Conservation (phyloP, 495 filamentous ascomycete genomes). For the Elasticomyces elasticus region DNA sequence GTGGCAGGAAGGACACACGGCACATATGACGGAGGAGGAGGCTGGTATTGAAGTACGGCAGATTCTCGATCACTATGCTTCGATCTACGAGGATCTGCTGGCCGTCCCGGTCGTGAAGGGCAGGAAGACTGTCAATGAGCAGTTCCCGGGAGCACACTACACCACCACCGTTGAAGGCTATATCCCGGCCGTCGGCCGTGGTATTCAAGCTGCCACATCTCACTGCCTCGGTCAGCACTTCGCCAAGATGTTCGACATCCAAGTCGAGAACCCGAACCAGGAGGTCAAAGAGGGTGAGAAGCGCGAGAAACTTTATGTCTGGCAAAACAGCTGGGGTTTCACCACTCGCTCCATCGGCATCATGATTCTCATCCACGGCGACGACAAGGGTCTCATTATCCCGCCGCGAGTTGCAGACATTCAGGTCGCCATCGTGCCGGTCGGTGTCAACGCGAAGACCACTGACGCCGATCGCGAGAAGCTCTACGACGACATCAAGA, state of each 20-base stretch:
- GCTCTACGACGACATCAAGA: slow-evolving; percentile 60
- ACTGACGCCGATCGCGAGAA: slow-evolving; percentile 62
- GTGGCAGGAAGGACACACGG: slow-evolving; percentile 98
- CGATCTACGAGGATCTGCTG: slow-evolving; percentile 82
- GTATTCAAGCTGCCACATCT: slow-evolving; percentile 90
- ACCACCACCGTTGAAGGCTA: slow-evolving; percentile 94
- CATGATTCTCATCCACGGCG: slow-evolving; percentile 95
- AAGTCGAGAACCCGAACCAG: slow-evolving; percentile 76
- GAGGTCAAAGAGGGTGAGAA: slow-evolving; percentile 57
- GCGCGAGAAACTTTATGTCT: slow-evolving; percentile 63
- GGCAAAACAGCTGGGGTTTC: slow-evolving; percentile 98
- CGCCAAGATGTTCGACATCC: slow-evolving; percentile 96
- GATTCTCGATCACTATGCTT: slow-evolving; percentile 87
- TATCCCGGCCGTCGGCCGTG: slow-evolving; percentile 85
- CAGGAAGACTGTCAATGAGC: slow-evolving; percentile 85
- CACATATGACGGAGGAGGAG: slow-evolving; percentile 67
- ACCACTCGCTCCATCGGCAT: slow-evolving; percentile 92
- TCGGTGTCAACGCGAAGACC: slow-evolving; percentile 80
- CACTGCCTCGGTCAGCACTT: slow-evolving; percentile 96
- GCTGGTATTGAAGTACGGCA: slow-evolving; percentile 77
- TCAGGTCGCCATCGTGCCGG: slow-evolving; percentile 84
- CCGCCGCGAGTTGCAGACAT: slow-evolving; percentile 80
- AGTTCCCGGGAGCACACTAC: slow-evolving; percentile 92
- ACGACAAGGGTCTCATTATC: slow-evolving; percentile 86
- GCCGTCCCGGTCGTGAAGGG: slow-evolving; percentile 90